Evolutionary conservation across 108 stramenopile genomes (phyloP).

Genomic region (Skeletonema marinoi): DNA sequence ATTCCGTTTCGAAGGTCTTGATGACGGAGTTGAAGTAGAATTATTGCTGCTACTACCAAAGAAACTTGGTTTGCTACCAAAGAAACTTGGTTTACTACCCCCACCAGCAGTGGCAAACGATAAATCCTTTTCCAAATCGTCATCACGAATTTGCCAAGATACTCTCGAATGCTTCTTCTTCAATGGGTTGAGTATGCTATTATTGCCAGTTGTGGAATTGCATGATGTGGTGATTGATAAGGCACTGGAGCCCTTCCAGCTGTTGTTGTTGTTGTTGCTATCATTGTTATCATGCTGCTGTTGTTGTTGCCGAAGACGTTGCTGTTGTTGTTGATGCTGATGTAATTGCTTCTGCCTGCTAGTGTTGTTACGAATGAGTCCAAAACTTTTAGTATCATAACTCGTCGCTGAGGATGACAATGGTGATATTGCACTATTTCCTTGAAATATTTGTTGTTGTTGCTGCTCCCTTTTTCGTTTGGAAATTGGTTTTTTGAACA

Average conservation of each 20-base stretch:
- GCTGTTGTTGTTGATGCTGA: too few relatives aligned
- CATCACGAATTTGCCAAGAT: neutral
- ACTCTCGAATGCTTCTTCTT: neutral
- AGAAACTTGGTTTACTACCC: too few relatives aligned
- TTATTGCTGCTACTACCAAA: neutral
- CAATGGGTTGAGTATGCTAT: neutral
- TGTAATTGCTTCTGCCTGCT: too few relatives aligned
- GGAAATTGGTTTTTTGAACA: neutral
- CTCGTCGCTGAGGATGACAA: neutral
- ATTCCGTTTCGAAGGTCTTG: neutral
- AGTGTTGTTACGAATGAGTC: too few relatives aligned
- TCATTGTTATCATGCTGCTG: neutral
- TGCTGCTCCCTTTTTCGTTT: neutral
- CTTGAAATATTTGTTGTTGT: neutral
- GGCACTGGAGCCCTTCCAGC: neutral
- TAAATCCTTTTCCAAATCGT: neutral
- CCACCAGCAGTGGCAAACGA: neutral
- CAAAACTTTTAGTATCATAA: too few relatives aligned
- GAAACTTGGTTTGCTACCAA: too few relatives aligned
- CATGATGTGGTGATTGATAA: neutral
- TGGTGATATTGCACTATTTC: too few relatives aligned
- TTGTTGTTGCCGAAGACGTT: neutral
- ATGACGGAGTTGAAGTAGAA: too few relatives aligned
- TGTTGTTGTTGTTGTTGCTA: neutral
- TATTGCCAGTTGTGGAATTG: neutral